These are phyloP conservation scores for Eimeria mitis DNA, from an alignment of 169 alveolate species.

Conservation along the genomic window DNA sequence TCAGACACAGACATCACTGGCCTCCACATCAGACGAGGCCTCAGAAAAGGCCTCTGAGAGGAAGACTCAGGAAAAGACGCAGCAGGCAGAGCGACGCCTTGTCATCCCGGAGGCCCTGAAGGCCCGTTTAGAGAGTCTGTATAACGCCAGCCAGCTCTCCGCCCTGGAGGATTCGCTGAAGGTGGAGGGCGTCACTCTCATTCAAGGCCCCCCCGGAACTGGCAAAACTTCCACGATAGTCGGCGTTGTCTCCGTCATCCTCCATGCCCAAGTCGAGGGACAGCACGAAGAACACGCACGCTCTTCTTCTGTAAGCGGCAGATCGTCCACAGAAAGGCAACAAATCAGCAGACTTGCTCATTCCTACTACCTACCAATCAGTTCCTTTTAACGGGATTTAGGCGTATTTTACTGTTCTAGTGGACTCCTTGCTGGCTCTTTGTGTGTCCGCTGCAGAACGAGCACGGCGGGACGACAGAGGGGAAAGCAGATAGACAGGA, in stretches of 20 bases:
- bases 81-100: slow-evolving; percentile 33
- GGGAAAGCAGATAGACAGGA: neutral
- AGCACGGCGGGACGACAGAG: slow-evolving; percentile 3
- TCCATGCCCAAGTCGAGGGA: slow-evolving; percentile 81
- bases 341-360: neutral
- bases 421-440: neutral
- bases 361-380: neutral
- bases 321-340: neutral
- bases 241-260: slow-evolving; percentile 84
- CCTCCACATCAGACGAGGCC: neutral
- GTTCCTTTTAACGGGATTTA: neutral
- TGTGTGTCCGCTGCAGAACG: slow-evolving; percentile 13
- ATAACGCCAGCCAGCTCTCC: slow-evolving; percentile 83
- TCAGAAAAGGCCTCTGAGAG: neutral
- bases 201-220: slow-evolving; percentile 88
- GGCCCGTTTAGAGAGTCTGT: slow-evolving; percentile 48
- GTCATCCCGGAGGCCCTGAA: slow-evolving; percentile 74
- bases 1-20: neutral
- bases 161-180: slow-evolving; percentile 84
- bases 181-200: slow-evolving; percentile 85
- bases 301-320: neutral
- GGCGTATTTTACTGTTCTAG: neutral
- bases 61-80: neutral
- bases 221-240: slow-evolving; percentile 87
- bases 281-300: slow-evolving; percentile 6